Base-by-base conservation (phyloP, 148 eudicot genomes). In the Cornus controversa region DNA sequence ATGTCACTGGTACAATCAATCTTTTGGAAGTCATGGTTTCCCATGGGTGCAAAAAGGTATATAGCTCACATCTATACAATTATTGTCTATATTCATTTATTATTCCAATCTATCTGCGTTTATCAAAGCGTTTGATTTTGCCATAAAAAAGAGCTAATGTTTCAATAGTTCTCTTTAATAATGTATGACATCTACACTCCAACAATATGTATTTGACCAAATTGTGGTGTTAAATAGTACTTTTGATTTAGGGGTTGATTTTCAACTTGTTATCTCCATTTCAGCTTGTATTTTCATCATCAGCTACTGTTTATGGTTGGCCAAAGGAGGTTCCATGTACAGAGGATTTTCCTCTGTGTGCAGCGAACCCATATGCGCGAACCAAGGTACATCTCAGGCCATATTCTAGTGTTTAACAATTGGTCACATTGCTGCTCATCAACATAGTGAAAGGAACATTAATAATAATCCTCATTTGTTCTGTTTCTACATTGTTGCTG, bases 301-400 rank as follows among this genome's bases (percentile, higher is more conserved):
- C 99, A 47, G 99, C 99, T 37, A 96, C 99, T 76, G 99, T 96
- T 66, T 96, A 96, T 84, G 99, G 99, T 74, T 92, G 95, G 95
- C 99, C 99, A 37, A 86, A 96, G 82, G 88, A 67, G 83, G 98
- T 93, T 6, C 99, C 99, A 5, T 96, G 99, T 77, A 96, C 97
- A 0, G 99, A 96, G 85, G 91, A 93, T 63, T 96, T 87, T 60
- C 95, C 99, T 13, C 83, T 93, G 27, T 78, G 89, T 77, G 99
- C 99, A 67, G 89, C 87, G 65, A 96, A 93, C 80, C 99, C 99
- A 8, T 96, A 96, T 84, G 98, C 98, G 83, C 87, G 97, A 72
- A 96, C 98, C 60, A 96, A 96, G 96, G 98, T 96, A 88, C 45
- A 8, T 6, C 8, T 40, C 45, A 40, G 10, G 45, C 45, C 45